Conservation (phyloP, 2,329 filamentous ascomycete species). For the Pleurostoma richardsiae region DNA sequence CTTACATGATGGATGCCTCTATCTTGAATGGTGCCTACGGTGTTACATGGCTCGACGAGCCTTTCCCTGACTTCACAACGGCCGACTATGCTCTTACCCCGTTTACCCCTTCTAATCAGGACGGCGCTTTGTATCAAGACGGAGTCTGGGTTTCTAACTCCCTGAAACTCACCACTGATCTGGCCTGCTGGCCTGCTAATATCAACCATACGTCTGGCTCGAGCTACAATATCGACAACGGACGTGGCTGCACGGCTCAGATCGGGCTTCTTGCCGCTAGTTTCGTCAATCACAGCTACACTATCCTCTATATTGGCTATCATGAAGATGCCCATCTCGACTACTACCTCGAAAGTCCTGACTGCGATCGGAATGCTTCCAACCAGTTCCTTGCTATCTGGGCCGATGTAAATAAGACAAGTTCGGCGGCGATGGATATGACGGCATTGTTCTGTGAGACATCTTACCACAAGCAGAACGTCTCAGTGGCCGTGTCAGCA, state of each 20-base stretch:
- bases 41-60: constrained; percentile 39
- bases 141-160: constrained; percentile 16
- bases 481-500: constrained; percentile 29
- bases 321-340: constrained; percentile 23
- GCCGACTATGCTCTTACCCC: constrained; percentile 35
- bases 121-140: no score
- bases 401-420: not conserved
- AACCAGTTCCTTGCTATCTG: constrained; percentile 32
- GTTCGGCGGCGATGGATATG: constrained; percentile 7
- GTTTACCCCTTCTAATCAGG: constrained; percentile 26
- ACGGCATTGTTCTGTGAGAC: constrained; percentile 37
- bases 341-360: constrained; percentile 20
- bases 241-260: constrained; percentile 27
- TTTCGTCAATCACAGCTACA: no score
- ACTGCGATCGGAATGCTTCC: constrained; percentile 23
- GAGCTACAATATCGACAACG: constrained; percentile 25
- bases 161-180: constrained; percentile 27
- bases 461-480: constrained; percentile 38
- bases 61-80: constrained; percentile 35
- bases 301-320: constrained; percentile 40
- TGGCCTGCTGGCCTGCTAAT: constrained; percentile 30
- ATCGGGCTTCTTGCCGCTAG: no score
- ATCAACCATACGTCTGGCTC: not conserved
- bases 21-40: constrained; percentile 40
- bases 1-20: constrained; percentile 17